phyloP scores from a whole-genome alignment of 2,329 filamentous ascomycete genomes.

The Aspergillus quadricinctus region DNA sequence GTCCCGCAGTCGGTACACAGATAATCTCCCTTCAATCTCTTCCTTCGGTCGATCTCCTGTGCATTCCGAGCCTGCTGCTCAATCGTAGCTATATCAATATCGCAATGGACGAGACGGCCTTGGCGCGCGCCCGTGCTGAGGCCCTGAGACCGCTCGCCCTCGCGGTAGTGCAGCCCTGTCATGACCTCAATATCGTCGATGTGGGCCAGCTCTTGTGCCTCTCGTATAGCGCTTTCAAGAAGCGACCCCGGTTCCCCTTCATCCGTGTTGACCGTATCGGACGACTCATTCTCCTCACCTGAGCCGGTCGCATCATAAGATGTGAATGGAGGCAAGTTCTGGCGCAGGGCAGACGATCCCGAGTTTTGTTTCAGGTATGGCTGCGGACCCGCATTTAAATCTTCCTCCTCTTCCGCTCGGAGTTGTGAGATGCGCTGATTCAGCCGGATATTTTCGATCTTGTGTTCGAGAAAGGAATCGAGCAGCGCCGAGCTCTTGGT shows the following conservation, averaged over 20 bases:
- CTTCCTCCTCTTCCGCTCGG: constrained; percentile 78
- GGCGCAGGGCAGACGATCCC: constrained; percentile 21
- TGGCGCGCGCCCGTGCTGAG: constrained; percentile 83
- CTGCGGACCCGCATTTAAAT: constrained; percentile 62
- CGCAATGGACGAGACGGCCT: constrained; percentile 75
- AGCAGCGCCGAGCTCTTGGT: constrained; percentile 80
- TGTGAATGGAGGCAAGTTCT: neutral
- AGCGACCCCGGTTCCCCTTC: constrained; percentile 47
- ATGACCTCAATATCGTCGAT: constrained; percentile 90
- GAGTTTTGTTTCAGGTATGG: constrained; percentile 56
- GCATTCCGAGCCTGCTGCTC: constrained; percentile 60
- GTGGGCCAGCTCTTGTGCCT: constrained; percentile 71
- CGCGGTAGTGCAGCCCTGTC: constrained; percentile 79
- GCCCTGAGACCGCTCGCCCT: constrained; percentile 82
- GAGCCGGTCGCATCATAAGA: constrained; percentile 46
- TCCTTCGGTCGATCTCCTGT: constrained; percentile 65
- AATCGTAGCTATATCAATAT: constrained; percentile 77
- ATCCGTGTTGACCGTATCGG: constrained; percentile 29
- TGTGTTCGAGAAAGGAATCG: constrained; percentile 93
- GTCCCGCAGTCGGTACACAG: constrained; percentile 96
- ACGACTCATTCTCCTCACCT: constrained; percentile 34
- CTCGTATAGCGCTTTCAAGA: constrained; percentile 74
- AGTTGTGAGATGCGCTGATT: constrained; percentile 80
- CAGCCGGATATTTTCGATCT: constrained; percentile 89
- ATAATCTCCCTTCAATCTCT: constrained; percentile 91